Conservation (phyloP, 108 stramenopile species). For the Discostella stelligeroides region DNA sequence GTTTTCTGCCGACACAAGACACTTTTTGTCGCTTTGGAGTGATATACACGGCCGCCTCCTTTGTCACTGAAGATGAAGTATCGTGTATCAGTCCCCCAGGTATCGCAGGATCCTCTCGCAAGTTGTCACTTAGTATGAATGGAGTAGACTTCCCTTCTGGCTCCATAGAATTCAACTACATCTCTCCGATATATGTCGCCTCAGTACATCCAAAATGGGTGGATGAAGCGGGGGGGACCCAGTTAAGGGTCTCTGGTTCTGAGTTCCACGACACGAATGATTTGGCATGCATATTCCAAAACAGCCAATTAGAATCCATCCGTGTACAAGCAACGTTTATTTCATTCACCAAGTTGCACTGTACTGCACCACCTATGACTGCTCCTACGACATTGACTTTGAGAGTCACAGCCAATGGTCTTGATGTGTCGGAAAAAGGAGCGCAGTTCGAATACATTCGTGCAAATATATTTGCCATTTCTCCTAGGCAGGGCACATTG, state of each 20-base stretch:
- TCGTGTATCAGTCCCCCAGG: slow-evolving; percentile 24
- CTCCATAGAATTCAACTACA: slow-evolving; percentile 10
- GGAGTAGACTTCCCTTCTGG: slow-evolving; percentile 20
- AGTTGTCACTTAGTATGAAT: slow-evolving; percentile 24
- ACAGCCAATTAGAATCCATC: not conserved
- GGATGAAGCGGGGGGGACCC: slow-evolving; percentile 20
- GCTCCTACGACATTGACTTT: slow-evolving; percentile 20
- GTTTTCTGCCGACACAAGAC: slow-evolving; percentile 2
- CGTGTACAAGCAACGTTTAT: slow-evolving; percentile 12
- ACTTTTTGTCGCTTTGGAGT: slow-evolving; percentile 22
- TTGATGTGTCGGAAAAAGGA: slow-evolving; percentile 24
- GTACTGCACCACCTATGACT: slow-evolving; percentile 26
- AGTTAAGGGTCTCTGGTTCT: slow-evolving; percentile 25
- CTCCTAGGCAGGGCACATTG: slow-evolving; percentile 19
- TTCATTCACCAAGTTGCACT: slow-evolving; percentile 27
- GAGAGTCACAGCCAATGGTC: slow-evolving; percentile 40
- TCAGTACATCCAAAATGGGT: slow-evolving; percentile 9
- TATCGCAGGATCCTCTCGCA: slow-evolving; percentile 3
- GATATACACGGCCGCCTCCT: not conserved
- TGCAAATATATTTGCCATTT: slow-evolving; percentile 27
- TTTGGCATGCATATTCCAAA: slow-evolving; percentile 30
- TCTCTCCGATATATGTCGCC: slow-evolving; percentile 5
- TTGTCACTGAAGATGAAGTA: slow-evolving; percentile 8
- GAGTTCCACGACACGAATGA: slow-evolving; percentile 44
- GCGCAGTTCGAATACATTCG: slow-evolving; percentile 19